Evolutionary conservation across 1,284 basidiomycete genomes (phyloP), one percentile per base, ranked within the genome.

Genomic region (Ceratobasidium sp.): DNA sequence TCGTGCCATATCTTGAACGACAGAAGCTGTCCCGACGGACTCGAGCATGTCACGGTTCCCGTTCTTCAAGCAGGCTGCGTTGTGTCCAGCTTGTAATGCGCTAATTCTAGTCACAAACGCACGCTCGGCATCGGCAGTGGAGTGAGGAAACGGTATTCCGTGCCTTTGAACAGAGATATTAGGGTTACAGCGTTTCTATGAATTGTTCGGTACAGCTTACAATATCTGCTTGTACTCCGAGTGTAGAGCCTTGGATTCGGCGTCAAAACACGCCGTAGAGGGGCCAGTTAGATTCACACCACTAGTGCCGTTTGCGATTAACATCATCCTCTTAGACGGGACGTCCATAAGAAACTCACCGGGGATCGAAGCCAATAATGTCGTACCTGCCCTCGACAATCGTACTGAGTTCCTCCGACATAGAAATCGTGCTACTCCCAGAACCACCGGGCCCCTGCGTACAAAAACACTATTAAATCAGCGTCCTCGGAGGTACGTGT

Each of bases 1-100:
- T 45, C 41, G 54, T 17, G 56, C 63, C 77, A 80, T 79, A 36
- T 80, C 79, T 17, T 79, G 65, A 7, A 76, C 79, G 0, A 76
- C 69, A 29, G 75, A 76, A 0, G 78, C 77, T 1, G 79, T 80
- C 29, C 75, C 76, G 41, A 74, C 71, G 0, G 72, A 51, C n/a
- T 74, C 51, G 14, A 80, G 62, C 29, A 79, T 65, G 1, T 73
- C 72, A 17, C 71, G 24, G 36, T 79, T 60, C 0, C 76, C 79
- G 14, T 75, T 74, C 29, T 69, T 14, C n/a, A 53, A 44, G 44
- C 79, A 80, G 0, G 76, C 59, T 24, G 48, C 57, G 14, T 22
- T 29, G 36, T 73, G 71, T 2, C 22, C 41, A n/a, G 71, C 48
- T 24, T 56, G 59, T 11, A 73, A n/a, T 11, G 48, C 59, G 4